Evolutionary conservation across 2,329 filamentous ascomycete genomes (phyloP), one percentile per base, ranked within the genome.

Genomic region (Epichloe gansuensis): DNA sequence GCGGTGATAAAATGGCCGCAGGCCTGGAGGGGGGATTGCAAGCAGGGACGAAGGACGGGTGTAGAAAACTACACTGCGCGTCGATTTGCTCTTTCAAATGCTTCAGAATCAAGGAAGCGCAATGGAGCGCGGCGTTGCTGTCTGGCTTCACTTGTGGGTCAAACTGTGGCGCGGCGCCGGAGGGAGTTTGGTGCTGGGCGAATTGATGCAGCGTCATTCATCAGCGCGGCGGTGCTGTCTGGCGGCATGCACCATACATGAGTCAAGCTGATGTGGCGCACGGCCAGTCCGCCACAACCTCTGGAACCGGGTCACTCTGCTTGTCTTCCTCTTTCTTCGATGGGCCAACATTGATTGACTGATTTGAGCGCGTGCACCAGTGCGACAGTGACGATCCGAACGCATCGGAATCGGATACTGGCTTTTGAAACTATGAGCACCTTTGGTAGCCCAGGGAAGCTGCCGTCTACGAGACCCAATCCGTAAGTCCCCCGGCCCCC

Each of bases 361-460:
- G 17, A 17, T 42, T 42, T 8, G 11, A 34, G 23, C 13, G 45
- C 43, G 31, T 25, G 23, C 27, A 25, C 45, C 45, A 21, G 17
- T 47, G 45, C 45, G 40, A 36, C 41, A 25, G 23, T 5, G 27
- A 23, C 21, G 23, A 49, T 41, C 38, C n/a, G 36, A 31, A 12
- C 38, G 7, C 47, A 41, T 49, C 38, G 34, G 27, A 49, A 49
- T 42, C 38, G 7, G 13, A 27, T 15, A 36, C n/a, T 25, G n/a
- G 9, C 27, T 41, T 13, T 31, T 38, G 34, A 8, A 9, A 56
- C 49, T 51, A 81, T 81, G 77, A 80, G 81, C 67, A 68, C 76
- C 39, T 88, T 89, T 64, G 86, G 86, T 58, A 76, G 79, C 56
- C 86, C 85, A 31, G 86, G 86, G 57, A 81, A 82, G 54, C 74